Percentiles rank a stretch among this genome's conserved stretches.
Evolutionary conservation across 306 rosid species (phyloP).

Genomic region (Phaseolus lunatus): DNA sequence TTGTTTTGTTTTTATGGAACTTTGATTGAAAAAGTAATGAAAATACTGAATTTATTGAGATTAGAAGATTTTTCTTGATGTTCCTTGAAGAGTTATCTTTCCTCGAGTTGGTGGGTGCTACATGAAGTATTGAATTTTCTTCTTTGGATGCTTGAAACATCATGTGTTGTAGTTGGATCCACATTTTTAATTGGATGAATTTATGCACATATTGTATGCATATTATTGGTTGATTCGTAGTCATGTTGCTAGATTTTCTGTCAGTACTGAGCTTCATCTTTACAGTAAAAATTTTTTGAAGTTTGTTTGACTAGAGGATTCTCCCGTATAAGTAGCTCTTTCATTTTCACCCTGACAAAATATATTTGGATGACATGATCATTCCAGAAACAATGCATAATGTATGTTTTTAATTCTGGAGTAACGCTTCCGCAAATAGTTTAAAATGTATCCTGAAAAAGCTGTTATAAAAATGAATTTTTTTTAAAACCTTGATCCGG

Average conservation of each 20-base stretch:
- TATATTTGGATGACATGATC: too few species aligned
- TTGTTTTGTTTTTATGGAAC: slow-evolving; percentile 13
- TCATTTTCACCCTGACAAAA: too few species aligned
- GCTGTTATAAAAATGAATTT: too few species aligned
- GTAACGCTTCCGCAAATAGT: too few species aligned
- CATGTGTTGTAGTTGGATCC: slow-evolving; percentile 10
- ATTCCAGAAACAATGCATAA: too few species aligned
- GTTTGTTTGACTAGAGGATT: slow-evolving; percentile 56
- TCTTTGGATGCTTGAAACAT: background rate
- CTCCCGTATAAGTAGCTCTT: slow-evolving; percentile 66
- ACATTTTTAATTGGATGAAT: slow-evolving; percentile 4
- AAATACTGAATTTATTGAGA: background rate
- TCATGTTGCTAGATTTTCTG: slow-evolving; percentile 28
- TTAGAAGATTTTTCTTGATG: slow-evolving; percentile 33
- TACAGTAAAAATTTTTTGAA: background rate
- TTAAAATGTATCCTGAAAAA: too few species aligned
- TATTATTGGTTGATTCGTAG: background rate
- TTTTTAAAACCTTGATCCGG: too few species aligned
- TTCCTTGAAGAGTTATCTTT: too few species aligned
- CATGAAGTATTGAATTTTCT: too few species aligned
- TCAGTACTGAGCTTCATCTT: slow-evolving; percentile 14
- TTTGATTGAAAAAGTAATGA: background rate
- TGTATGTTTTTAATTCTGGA: too few species aligned
- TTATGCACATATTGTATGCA: slow-evolving; percentile 9
- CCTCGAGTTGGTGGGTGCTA: too few species aligned